Percentiles rank a stretch among this genome's conserved stretches.
Evolutionary conservation across 441 rosid species (phyloP).

Genomic region (Corymbia citriodora): DNA sequence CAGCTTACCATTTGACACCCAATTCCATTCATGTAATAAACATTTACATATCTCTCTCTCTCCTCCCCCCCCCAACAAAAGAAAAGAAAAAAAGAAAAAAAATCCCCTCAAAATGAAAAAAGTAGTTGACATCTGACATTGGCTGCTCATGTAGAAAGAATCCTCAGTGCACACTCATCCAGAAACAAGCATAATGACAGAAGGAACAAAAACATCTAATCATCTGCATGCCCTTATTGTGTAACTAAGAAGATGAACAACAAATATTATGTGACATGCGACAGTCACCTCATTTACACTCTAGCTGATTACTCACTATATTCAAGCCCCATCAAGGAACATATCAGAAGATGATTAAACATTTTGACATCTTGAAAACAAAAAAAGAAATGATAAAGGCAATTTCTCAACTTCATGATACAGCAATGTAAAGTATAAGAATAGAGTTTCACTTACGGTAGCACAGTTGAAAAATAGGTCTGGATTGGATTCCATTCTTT

Average conservation of each 20-base stretch:
- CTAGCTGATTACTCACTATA: neutral
- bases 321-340: neutral
- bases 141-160: neutral
- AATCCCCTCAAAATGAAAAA: neutral
- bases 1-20: neutral
- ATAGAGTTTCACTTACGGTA: constrained; percentile 37
- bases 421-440: neutral
- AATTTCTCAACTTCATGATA: neutral
- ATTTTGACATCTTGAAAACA: neutral
- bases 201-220: neutral
- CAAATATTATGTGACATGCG: neutral
- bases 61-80: neutral
- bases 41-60: neutral
- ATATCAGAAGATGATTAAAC: neutral
- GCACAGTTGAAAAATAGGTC: constrained; percentile 67
- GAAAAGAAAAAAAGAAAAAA: neutral
- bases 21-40: neutral
- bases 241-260: neutral
- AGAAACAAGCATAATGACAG: neutral
- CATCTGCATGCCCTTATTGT: neutral
- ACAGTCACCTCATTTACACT: neutral
- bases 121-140: neutral
- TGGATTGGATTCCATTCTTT: constrained; percentile 55
- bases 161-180: neutral
- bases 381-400: neutral